phyloP scores from a whole-genome alignment of 129 eudicot species.

The Lactuca saligna region DNA sequence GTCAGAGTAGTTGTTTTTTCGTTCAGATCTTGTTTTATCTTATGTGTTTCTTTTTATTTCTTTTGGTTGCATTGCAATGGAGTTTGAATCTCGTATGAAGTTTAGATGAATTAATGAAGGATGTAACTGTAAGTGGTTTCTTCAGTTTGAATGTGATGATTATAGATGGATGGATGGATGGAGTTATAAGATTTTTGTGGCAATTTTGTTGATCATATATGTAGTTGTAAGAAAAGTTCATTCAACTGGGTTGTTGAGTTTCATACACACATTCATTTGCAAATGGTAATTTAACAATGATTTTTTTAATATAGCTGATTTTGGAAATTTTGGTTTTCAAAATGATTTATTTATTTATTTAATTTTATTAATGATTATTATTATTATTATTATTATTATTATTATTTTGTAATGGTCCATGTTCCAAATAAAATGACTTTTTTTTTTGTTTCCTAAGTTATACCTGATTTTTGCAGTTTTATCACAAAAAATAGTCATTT shows the following conservation, averaged over 20 bases:
- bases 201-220: background rate
- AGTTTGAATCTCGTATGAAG: slow-evolving; percentile 1
- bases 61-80: slow-evolving; percentile 11
- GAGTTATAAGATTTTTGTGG: slow-evolving; percentile 6
- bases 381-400: too few relatives aligned
- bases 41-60: slow-evolving; percentile 8
- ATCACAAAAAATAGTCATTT: too few relatives aligned
- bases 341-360: too few relatives aligned
- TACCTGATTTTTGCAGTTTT: too few relatives aligned
- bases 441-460: too few relatives aligned
- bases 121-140: background rate
- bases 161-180: background rate
- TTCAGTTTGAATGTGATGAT: slow-evolving; percentile 4
- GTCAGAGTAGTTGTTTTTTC: slow-evolving; percentile 1
- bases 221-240: background rate
- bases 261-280: background rate
- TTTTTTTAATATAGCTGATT: too few relatives aligned
- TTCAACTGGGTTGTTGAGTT: background rate
- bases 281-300: too few relatives aligned
- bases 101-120: slow-evolving; percentile 18
- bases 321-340: too few relatives aligned
- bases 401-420: too few relatives aligned
- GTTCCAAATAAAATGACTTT: too few relatives aligned
- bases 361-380: too few relatives aligned
- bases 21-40: background rate